phyloP scores from a whole-genome alignment of 1,284 basidiomycete genomes.

The Apiotrichum brassicae region DNA sequence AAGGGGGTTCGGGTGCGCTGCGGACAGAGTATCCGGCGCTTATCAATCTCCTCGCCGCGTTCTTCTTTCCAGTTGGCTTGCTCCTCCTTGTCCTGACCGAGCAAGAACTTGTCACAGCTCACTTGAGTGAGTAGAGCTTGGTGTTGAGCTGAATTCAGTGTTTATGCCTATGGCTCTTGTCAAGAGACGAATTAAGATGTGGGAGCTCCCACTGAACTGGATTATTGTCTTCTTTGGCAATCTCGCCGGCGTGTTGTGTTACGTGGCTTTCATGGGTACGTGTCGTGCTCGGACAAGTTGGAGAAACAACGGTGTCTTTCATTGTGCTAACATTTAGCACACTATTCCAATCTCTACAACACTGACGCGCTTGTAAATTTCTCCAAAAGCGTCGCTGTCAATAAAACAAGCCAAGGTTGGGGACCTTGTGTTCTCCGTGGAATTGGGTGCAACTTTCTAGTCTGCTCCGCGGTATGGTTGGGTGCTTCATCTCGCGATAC shows the following conservation, averaged over 20 bases:
- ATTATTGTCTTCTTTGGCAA: slow-evolving; percentile 43
- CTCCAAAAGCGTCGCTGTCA: slow-evolving; percentile 16
- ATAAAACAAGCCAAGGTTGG: slow-evolving; percentile 23
- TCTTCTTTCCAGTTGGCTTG: slow-evolving; percentile 29
- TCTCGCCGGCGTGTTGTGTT: slow-evolving; percentile 38
- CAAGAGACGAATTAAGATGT: slow-evolving; percentile 17
- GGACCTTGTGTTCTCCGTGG: slow-evolving; percentile 34
- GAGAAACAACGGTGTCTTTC: neutral
- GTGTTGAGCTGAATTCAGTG: slow-evolving; percentile 15
- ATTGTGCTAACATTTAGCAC: slow-evolving; percentile 5
- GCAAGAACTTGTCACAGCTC: slow-evolving; percentile 24
- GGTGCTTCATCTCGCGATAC: slow-evolving; percentile 33
- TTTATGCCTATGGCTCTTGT: slow-evolving; percentile 24
- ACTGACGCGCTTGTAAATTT: slow-evolving; percentile 16
- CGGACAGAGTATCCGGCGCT: slow-evolving; percentile 18
- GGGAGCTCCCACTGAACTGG: slow-evolving; percentile 34
- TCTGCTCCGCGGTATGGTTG: slow-evolving; percentile 42
- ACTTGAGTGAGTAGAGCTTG: slow-evolving; percentile 18
- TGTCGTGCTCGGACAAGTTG: no score
- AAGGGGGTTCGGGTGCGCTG: slow-evolving; percentile 18
- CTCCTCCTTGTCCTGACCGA: slow-evolving; percentile 28
- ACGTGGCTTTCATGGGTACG: slow-evolving; percentile 31
- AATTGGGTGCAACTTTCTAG: slow-evolving; percentile 45
- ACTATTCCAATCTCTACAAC: slow-evolving; percentile 23
- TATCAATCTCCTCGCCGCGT: slow-evolving; percentile 20